Evolutionary conservation across 805 yeast genomes (phyloP), one percentile per base, ranked within the genome.

Genomic region (Brettanomyces nanus): DNA sequence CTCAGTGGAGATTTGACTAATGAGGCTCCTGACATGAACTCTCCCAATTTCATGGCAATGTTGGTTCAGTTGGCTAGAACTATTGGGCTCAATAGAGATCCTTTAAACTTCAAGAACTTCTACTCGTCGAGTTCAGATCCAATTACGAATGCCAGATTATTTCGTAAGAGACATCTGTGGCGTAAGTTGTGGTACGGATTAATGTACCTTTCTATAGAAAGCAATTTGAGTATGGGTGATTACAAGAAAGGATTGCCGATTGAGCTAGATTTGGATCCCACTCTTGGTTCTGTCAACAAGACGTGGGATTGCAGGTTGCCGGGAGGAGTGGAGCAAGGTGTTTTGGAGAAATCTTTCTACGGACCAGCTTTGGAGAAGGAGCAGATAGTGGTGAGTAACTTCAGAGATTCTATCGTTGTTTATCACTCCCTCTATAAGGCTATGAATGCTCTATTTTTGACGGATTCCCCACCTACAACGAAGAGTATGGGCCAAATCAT

Each of bases 41-140:
- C 61, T 4, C 56, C 64, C 4, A 58, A 52, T 32, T 62, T 59
- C 36, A 52, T 59, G 49, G 46, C 54, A 19, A 53, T 53, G 50
- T 46, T 71, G 29, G 55, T 69, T 9, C 66, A 68, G 37, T 53
- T 68, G 51, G 75, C 76, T 3, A 58, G 58, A 38, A 62, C 67
- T 3, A 58, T 71, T 23, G 76, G 76, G 1, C 47, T 72, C 35
- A 66, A 71, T 43, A 48, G 77, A 19, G 77, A 72, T 45, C 75
- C 75, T 1, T 58, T 65, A 28, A 58, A 62, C 38, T 67, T 61
- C 47, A 55, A 56, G 27, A 58, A 58, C 39, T 56, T 58, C 39
- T 58, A 61, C 40, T 37, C 51, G 9, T 43, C 47, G 13, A 42
- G 51, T 3, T 57, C 50, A 32, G 62, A 55, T 35, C 50, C 52